Evolutionary conservation across 371 early-diverging fungal species (phyloP), one percentile per base, ranked within the genome.

Genomic region (Blakeslea trispora): DNA sequence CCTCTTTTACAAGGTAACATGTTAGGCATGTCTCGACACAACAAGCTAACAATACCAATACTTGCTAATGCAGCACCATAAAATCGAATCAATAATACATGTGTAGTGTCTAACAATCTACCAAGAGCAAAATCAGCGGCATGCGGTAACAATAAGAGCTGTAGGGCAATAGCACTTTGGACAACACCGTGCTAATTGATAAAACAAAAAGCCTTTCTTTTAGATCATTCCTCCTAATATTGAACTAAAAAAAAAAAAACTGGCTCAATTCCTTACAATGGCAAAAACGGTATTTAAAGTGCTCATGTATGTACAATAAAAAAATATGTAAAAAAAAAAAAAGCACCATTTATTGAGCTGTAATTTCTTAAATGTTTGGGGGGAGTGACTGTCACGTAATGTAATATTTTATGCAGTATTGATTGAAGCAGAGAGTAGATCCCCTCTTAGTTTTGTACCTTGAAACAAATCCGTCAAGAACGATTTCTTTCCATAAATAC

Each of bases 1-100:
- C 69, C 71, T n/a, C 77, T 69, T 54, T 76, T 76, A 39, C 74
- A 73, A 14, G 77, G 77, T 31, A 76, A 45, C 68, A 73, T 73
- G 35, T 76, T 69, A 1, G 77, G 77, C 56, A 76, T 57, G 17
- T 56, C 53, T 32, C 63, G 63, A 28, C 66, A 59, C 23, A 71
- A 50, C 23, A 76, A 44, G 45, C 74, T 66, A 24, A 64, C 55
- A 1, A 64, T 51, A 2, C 63, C 67, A 8, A 68, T 37, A 31
- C 58, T 51, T 5, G 71, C 47, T 11, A 70, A 19, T 28, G 63
- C 64, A n/a, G 69, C 71, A 22, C 77, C 77, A 47, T 64, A 71
- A 19, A 53, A 56, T 46, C 69, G 61, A 11, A 66, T 42, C 11
- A 71, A 23, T 0, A 73, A 61, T n/a, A 55, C 23, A 39, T 56